These are phyloP conservation scores for Poronia punctata DNA, from an alignment of 495 filamentous ascomycete genomes.

Conservation along the genomic window DNA sequence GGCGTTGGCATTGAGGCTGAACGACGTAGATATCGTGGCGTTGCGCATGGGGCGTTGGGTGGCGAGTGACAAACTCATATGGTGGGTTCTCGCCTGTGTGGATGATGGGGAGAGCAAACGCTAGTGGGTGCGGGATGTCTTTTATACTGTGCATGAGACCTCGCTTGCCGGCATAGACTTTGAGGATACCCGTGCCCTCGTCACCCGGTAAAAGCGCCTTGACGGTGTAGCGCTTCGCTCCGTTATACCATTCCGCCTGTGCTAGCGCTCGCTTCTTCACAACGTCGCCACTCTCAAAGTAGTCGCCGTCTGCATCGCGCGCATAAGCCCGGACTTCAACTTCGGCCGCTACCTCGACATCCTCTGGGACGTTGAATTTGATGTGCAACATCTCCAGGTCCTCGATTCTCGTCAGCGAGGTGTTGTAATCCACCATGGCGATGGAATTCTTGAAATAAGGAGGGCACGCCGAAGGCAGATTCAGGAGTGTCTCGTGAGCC, in stretches of 20 bases:
- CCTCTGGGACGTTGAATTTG: conserved; percentile 74
- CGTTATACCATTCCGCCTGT: conserved; percentile 84
- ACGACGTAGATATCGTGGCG: conserved; percentile 95
- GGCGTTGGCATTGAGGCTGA: conserved; percentile 79
- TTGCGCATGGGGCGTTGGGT: conserved; percentile 94
- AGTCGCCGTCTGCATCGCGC: conserved; percentile 79
- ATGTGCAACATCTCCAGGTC: conserved; percentile 89
- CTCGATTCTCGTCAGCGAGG: conserved; percentile 76
- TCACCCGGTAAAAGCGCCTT: conserved; percentile 88
- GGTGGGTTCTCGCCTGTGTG: conserved; percentile 88
- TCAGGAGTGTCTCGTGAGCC: conserved; percentile 71
- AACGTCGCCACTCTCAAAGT: conserved; percentile 86
- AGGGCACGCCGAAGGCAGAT: conserved; percentile 77
- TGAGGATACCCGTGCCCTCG: conserved; percentile 82
- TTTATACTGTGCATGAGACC: conserved; percentile 94
- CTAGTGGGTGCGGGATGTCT: conserved; percentile 86
- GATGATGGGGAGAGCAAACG: conserved; percentile 81
- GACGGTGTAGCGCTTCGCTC: conserved; percentile 82
- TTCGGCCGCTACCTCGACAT: conserved; percentile 91
- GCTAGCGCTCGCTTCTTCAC: conserved; percentile 79
- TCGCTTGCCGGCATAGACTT: conserved; percentile 87
- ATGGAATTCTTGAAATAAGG: conserved; percentile 77
- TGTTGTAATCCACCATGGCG: conserved; percentile 83
- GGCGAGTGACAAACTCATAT: conserved; percentile 85
- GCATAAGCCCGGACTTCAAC: conserved; percentile 77